Evolutionary conservation across 1,284 basidiomycete genomes (phyloP), one percentile per base, ranked within the genome.

Genomic region (Inonotus obliquus): DNA sequence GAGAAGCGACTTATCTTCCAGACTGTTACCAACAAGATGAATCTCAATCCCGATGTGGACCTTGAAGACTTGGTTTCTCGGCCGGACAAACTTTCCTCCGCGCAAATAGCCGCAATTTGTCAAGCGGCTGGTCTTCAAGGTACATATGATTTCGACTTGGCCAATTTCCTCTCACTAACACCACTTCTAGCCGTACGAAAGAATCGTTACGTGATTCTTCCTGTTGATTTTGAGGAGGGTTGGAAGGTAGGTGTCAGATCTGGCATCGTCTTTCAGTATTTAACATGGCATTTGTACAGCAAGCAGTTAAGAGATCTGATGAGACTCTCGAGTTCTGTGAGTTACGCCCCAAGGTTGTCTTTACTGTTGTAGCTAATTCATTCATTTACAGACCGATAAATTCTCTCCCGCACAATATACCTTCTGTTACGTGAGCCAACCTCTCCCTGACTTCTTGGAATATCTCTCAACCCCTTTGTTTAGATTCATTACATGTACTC

Each of bases 1-100:
- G 97, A 99, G 78, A 94, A 96, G 73, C 92, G 97, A 58, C 79
- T 99, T 53, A 96, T 99, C 69, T 99, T 98, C 89, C 97, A 99
- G 74, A 98, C 97, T 10, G 92, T 95, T 60, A 97, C 96, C 4
- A 82, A 83, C 70, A 98, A 97, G 79, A 99, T 99, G 97, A 98
- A 97, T 73, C 82, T 99, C 49, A 90, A 94, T 27, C 94, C 96
- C 9, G 97, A 99, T 72, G 97, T 99, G 11, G 97, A 99, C 74
- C 77, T 99, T 45, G 97, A 99, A 77, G 97, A 99, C 72, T 98
- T 97, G 71, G 95, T 99, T 45, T 97, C 95, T 57, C 85, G 97
- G 70, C 97, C 97, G 53, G 97, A 99, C 73, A 88, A 93, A 69
- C 77, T 99, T 65, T 96, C 94, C 9, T 94, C 94, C 4, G 97